Base-by-base conservation (phyloP, 257 asterid species). In the Primulina tabacum region DNA sequence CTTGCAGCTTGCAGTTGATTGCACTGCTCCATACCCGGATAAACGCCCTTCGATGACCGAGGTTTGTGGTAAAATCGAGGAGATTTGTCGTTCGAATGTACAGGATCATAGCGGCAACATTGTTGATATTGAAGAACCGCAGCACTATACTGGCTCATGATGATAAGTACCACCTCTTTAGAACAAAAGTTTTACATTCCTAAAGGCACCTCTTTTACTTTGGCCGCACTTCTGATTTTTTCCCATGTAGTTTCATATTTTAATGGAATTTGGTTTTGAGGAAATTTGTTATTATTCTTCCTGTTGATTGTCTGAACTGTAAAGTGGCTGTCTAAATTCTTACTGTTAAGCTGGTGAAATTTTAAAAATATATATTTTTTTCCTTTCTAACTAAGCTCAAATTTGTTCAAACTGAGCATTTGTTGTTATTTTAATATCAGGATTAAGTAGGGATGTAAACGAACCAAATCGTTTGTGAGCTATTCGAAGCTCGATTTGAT, bases 1-100 rank as follows among this genome's bases (percentile, higher is more conserved):
- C 47, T 64, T 86, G 75, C 87, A 86, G 74, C 86, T 86, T 6
- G 92, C 89, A 0, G 83, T 86, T 9, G 88, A 86, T 67, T 84
- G 92, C 76, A 84, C 92, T 0, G 86, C 78, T 1, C 84, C 80
- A 63, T 78, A 82, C 20, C 92, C 92, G 0, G 92, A 86, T 64
- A 82, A 80, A 60, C 86, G 92, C 0, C 92, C 92, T 3, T 47
- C 76, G 1, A 86, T 86, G 89, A 32, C 40, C 9, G 84, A 82
- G 77, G 86, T 86, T 17, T 77, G 78, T 2, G 29, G 55, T 52
- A 79, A 65, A 58, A 82, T 86, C 18, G 85, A 78, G 7, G 87
- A 80, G 75, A 78, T 86, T 29, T 78, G 86, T 38, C 85, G 75
- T 26, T 64, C 82, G 58, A 56, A 63, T 52, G 5, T 72, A 0